Evolutionary conservation across 306 rosid genomes (phyloP).

Genomic region (Medicago arabica): DNA sequence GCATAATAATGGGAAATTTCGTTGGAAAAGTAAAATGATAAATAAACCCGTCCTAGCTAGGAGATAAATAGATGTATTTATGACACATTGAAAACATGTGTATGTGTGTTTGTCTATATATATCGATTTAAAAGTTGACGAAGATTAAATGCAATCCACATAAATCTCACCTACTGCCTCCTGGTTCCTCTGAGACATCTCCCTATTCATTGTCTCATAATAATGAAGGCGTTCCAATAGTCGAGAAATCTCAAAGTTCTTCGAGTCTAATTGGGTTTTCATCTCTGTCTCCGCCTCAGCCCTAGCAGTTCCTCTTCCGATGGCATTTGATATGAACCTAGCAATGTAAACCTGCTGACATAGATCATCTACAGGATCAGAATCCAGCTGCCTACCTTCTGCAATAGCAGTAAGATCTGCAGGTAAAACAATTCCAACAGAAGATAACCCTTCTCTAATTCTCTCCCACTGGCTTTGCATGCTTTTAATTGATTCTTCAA

Average conservation of each 20-base stretch:
- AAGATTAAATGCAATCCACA: constrained; percentile 16
- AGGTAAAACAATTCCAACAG: constrained; percentile 74
- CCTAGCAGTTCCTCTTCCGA: constrained; percentile 83
- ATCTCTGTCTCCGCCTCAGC: constrained; percentile 88
- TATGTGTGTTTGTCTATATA: background rate
- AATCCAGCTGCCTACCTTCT: constrained; percentile 51
- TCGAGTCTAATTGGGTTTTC: constrained; percentile 73
- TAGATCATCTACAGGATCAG: constrained; percentile 69
- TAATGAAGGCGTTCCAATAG: constrained; percentile 78
- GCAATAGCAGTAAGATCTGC: constrained; percentile 51
- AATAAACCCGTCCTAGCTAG: constrained; percentile 10
- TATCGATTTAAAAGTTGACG: constrained; percentile 22
- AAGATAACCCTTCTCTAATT: constrained; percentile 66
- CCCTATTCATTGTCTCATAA: constrained; percentile 95
- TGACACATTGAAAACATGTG: constrained; percentile 1
- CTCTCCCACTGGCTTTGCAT: constrained; percentile 80
- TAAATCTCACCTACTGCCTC: constrained; percentile 82
- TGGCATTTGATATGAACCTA: constrained; percentile 77
- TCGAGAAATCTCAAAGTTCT: constrained; percentile 94
- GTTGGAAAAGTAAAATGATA: constrained; percentile 4
- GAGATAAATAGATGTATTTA: constrained; percentile 4
- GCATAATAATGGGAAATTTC: background rate
- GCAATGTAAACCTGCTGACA: constrained; percentile 79
- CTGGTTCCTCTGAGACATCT: constrained; percentile 98
- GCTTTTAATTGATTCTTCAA: constrained; percentile 73